These are phyloP conservation scores for Rhizopogon hawkerae DNA, from an alignment of 1,284 basidiomycete genomes.

Conservation along the genomic window DNA sequence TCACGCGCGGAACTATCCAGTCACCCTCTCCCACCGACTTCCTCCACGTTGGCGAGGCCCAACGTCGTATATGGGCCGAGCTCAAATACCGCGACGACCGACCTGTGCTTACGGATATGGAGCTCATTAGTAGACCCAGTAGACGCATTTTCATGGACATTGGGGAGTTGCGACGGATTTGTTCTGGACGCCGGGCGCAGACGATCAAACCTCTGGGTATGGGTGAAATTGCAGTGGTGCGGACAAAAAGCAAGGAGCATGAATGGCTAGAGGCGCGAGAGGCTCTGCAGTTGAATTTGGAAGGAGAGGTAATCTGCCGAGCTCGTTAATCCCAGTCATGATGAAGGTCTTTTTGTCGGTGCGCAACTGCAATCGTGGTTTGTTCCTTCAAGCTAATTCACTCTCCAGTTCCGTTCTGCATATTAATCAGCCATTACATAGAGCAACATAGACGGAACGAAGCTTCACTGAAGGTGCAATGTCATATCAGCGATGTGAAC, in stretches of 20 bases:
- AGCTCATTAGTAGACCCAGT: slow-evolving; percentile 24
- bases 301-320: slow-evolving; percentile 69
- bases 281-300: slow-evolving; percentile 50
- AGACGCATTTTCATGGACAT: slow-evolving; percentile 62
- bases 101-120: slow-evolving; percentile 44
- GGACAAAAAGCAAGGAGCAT: slow-evolving; percentile 59
- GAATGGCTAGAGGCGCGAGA: slow-evolving; percentile 55
- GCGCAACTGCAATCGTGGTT: background rate
- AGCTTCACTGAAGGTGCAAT: no score
- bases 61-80: slow-evolving; percentile 79
- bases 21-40: slow-evolving; percentile 60
- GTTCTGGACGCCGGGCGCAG: slow-evolving; percentile 64
- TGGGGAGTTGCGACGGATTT: slow-evolving; percentile 65
- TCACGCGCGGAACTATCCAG: slow-evolving; percentile 72
- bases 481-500: no score
- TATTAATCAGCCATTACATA: background rate
- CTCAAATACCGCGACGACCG: slow-evolving; percentile 84
- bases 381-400: background rate
- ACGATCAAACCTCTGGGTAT: slow-evolving; percentile 68
- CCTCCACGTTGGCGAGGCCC: slow-evolving; percentile 41
- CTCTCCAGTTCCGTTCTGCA: background rate
- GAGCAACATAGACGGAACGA: no score
- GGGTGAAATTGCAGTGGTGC: slow-evolving; percentile 82
- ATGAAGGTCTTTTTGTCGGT: background rate
- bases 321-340: slow-evolving; percentile 36